These are phyloP conservation scores for Stemphylium vesicarium DNA, from an alignment of 2,329 filamentous ascomycete species.

Conservation along the genomic window DNA sequence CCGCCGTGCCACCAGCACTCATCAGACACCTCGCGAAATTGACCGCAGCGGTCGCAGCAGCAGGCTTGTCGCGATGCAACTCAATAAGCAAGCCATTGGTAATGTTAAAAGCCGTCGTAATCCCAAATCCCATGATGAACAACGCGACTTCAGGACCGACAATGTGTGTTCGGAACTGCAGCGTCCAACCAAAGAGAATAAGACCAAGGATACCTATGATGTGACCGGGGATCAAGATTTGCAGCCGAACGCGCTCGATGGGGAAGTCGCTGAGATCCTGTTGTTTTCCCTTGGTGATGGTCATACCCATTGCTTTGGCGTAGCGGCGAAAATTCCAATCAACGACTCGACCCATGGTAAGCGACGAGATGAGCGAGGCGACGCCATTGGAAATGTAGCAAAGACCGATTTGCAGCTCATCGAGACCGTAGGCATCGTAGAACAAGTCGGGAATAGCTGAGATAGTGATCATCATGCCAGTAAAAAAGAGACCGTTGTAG, in stretches of 20 bases:
- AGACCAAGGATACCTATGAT: constrained; percentile 40
- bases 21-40: constrained; percentile 48
- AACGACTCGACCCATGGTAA: constrained; percentile 53
- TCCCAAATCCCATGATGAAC: constrained; percentile 59
- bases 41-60: constrained; percentile 50
- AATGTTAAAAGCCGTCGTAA: constrained; percentile 60
- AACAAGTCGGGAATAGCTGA: constrained; percentile 37
- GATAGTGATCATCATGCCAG: constrained; percentile 39
- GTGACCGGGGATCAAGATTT: constrained; percentile 50
- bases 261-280: constrained; percentile 59
- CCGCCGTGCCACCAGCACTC: constrained; percentile 46
- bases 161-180: constrained; percentile 46
- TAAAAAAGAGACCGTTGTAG: constrained; percentile 45
- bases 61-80: constrained; percentile 48
- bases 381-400: constrained; percentile 42
- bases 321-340: constrained; percentile 77
- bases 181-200: constrained; percentile 53
- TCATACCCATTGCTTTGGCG: constrained; percentile 66
- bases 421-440: constrained; percentile 34
- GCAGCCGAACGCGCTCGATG: constrained; percentile 55
- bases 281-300: constrained; percentile 65
- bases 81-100: constrained; percentile 56
- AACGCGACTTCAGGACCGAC: constrained; percentile 57
- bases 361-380: constrained; percentile 33
- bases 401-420: constrained; percentile 38